Evolutionary conservation across 306 rosid genomes (phyloP), one percentile per base, ranked within the genome.

Genomic region (Quercus alba): DNA sequence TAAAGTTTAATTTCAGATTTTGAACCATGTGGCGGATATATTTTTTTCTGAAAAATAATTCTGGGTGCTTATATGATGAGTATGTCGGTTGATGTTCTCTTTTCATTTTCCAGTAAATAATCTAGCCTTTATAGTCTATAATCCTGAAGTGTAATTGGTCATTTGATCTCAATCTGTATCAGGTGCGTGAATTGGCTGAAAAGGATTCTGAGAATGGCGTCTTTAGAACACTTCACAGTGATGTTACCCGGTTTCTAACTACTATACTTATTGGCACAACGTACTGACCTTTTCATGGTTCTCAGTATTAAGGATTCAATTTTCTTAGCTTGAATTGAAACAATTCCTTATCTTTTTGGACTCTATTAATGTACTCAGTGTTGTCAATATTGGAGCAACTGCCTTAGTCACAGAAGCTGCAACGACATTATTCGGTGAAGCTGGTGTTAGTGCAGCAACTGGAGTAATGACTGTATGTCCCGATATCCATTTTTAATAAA

Each of bases 181-280:
- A 93, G 92, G 87, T 87, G 70, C 90, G 89, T 73, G 92, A 89
- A 74, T 83, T 89, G 79, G 92, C 92, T 74, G 90, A 87, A 74
- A 89, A 87, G 79, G 92, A 89, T 68, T 70, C 92, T 58, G 90
- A 87, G 77, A 75, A 89, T 74, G 92, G 92, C 2, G 86, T 89
- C 81, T 89, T 89, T 86, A 89, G 75, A 85, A 83, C 81, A 87
- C 92, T 89, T 81, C 90, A 82, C 38, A 85, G 82, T 19, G 92
- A 89, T 75, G 90, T 89, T 51, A 86, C 98, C 25, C 94, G 97
- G 51, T 96, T 96, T 87, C 97, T 96, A 79, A 91, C 99, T 73
- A 96, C 99, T 76, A 93, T 96, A 89, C 94, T 96, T 62, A 96
- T 96, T 64, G 99, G 99, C 94, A 96, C 99, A 85, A 96, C 98